Percentiles rank a stretch among this genome's conserved stretches.
These are phyloP conservation scores for Stagonosporopsis tanaceti DNA, from an alignment of 2,329 filamentous ascomycete species.

Conservation along the genomic window DNA sequence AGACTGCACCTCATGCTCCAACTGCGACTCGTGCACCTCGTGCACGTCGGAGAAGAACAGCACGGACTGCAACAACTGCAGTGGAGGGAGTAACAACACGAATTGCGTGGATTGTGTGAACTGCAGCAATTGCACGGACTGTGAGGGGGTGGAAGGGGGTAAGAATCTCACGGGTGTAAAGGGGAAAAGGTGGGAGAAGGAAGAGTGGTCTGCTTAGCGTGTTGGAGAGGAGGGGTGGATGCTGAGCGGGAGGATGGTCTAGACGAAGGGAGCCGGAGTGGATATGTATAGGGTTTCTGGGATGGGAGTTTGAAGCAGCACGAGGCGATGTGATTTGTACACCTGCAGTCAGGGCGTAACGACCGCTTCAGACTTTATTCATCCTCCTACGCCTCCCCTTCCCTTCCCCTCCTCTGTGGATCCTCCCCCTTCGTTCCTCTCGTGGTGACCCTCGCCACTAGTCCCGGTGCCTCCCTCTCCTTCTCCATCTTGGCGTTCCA, in stretches of 20 bases:
- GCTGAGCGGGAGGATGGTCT: too few relatives aligned
- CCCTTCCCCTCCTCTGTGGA: neutral
- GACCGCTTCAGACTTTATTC: too few relatives aligned
- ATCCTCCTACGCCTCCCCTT: neutral
- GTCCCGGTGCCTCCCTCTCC: constrained; percentile 34
- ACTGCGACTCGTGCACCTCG: neutral
- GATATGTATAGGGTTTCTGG: too few relatives aligned
- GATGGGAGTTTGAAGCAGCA: too few relatives aligned
- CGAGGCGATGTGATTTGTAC: too few relatives aligned
- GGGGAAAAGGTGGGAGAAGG: neutral
- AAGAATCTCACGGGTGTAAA: neutral
- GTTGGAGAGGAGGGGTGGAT: too few relatives aligned
- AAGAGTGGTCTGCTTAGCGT: neutral
- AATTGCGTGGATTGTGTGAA: constrained; percentile 4
- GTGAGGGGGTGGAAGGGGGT: neutral
- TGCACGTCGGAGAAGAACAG: constrained; percentile 6
- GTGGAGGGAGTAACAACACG: constrained; percentile 4
- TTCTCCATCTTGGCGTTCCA: constrained; percentile 43
- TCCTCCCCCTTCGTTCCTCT: constrained; percentile 12
- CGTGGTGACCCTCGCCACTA: constrained; percentile 39
- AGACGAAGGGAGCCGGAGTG: too few relatives aligned
- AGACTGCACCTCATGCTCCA: neutral
- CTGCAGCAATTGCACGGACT: constrained; percentile 11
- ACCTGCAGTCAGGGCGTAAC: too few relatives aligned
- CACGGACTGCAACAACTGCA: constrained; percentile 4